phyloP scores from a whole-genome alignment of 2,329 filamentous ascomycete species.

The Tolypocladium paradoxum region DNA sequence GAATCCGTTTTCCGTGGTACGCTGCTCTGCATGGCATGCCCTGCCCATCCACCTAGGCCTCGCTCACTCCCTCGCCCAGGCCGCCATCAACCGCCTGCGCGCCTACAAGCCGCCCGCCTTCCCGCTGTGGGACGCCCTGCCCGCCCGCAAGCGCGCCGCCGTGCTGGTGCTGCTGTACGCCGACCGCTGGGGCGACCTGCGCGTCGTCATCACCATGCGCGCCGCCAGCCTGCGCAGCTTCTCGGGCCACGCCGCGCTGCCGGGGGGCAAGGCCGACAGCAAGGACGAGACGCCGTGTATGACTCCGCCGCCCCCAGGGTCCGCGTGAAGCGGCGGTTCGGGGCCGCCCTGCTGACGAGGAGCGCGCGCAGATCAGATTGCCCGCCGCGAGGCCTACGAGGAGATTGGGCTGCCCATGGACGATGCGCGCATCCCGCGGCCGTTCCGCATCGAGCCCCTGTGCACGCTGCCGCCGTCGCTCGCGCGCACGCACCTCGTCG shows the following conservation, averaged over 20 bases:
- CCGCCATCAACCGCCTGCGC: slow-evolving; percentile 48
- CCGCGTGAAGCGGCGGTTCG: too few species aligned
- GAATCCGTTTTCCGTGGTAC: slow-evolving; percentile 42
- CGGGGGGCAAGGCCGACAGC: slow-evolving; percentile 62
- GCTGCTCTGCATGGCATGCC: slow-evolving; percentile 17
- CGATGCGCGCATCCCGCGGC: slow-evolving; percentile 56
- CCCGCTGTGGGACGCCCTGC: slow-evolving; percentile 50
- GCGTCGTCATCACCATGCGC: slow-evolving; percentile 59
- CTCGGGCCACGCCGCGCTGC: slow-evolving; percentile 81
- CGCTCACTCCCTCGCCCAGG: slow-evolving; percentile 22
- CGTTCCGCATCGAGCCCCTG: slow-evolving; percentile 79
- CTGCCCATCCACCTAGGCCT: neutral
- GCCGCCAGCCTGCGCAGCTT: slow-evolving; percentile 53
- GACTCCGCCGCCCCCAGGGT: too few species aligned
- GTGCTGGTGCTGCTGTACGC: slow-evolving; percentile 84
- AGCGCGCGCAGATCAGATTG: slow-evolving; percentile 54
- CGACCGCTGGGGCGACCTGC: slow-evolving; percentile 68
- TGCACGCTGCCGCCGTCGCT: slow-evolving; percentile 72
- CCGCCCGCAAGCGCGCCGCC: slow-evolving; percentile 62
- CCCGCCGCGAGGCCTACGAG: slow-evolving; percentile 80
- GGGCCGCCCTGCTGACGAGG: slow-evolving; percentile 10
- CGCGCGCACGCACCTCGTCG: slow-evolving; percentile 61
- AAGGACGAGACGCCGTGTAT: slow-evolving; percentile 49
- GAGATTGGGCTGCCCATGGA: slow-evolving; percentile 81
- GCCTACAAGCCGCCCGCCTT: slow-evolving; percentile 51